These are phyloP conservation scores for Penicillium rolfsii DNA, from an alignment of 2,329 filamentous ascomycete species.

Conservation along the genomic window DNA sequence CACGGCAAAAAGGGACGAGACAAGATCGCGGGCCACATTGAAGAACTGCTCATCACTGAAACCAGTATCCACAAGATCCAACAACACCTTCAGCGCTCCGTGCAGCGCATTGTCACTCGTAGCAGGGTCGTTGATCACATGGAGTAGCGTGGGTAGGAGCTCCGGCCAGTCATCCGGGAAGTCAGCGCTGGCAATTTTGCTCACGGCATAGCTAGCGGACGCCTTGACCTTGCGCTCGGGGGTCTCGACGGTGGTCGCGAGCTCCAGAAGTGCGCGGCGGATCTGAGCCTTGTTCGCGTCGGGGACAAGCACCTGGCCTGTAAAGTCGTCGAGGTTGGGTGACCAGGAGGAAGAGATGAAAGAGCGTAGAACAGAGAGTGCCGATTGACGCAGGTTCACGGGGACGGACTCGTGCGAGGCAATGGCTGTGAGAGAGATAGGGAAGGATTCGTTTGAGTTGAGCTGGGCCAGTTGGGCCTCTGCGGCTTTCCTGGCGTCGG, in stretches of 20 bases:
- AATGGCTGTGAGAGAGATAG: conserved; percentile 77
- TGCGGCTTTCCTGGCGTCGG: conserved; percentile 79
- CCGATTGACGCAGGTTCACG: conserved; percentile 77
- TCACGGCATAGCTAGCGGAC: conserved; percentile 84
- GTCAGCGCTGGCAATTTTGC: conserved; percentile 91
- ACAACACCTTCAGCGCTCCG: conserved; percentile 83
- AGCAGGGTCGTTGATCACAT: conserved; percentile 66
- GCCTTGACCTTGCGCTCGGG: conserved; percentile 83
- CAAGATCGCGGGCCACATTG: conserved; percentile 79
- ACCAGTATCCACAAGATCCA: conserved; percentile 89
- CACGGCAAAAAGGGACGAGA: conserved; percentile 80
- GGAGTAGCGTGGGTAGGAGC: conserved; percentile 78
- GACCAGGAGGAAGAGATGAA: conserved; percentile 89
- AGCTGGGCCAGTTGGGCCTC: conserved; percentile 79
- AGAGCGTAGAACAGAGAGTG: conserved; percentile 76
- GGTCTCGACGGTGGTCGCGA: conserved; percentile 72
- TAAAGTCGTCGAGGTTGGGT: conserved; percentile 71
- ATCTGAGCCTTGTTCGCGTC: conserved; percentile 75
- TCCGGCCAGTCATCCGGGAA: conserved; percentile 96
- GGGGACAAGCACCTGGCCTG: conserved; percentile 67
- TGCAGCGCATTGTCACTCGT: conserved; percentile 81
- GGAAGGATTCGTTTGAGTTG: conserved; percentile 70
- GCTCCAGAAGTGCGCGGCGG: conserved; percentile 72
- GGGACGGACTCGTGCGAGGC: conserved; percentile 75
- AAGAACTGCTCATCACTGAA: conserved; percentile 97